Base-by-base conservation (phyloP, 1,139 yeast genomes). In the Geotrichum fermentans region DNA sequence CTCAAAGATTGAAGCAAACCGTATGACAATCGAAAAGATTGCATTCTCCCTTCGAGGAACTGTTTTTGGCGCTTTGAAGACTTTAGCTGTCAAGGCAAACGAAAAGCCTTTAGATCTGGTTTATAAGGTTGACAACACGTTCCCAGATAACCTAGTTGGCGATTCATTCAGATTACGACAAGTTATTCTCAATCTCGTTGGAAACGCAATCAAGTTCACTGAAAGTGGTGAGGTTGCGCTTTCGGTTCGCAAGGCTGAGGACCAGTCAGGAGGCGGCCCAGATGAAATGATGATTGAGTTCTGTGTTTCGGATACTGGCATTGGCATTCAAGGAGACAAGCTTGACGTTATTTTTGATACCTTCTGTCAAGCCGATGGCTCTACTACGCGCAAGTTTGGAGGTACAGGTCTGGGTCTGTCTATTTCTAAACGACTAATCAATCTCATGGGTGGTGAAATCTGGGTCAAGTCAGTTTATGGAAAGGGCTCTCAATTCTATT, bases 361-460 rank as follows among this genome's bases (percentile, higher is more conserved):
- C 4, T 87, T 87, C 71, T 83, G 95, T 61, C 96, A 87, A 67
- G 95, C 95, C 2, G 95, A 87, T 69, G 95, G 95, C 45, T 85
- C 95, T 2, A 86, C 95, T 0, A 87, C 95, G 1, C 77, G 96
- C 64, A 85, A 85, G 65, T 87, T 87, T 64, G 96, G 96, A 63
- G 96, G 96, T 64, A 87, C 95, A 8, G 92, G 92, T 53, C 73
- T 87, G 45, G 96, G 96, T 22, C 74, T 87, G 52, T 84, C 95
- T 1, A 87, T 87, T 65, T 87, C 95, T 6, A 85, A 85, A 64
- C 88, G 87, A 60, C 75, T 87, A 58, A 86, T 87, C 63, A 90
- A 85, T 61, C 74, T 87, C 53, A 86, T 87, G 95, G 95, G 95
- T 40, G 96, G 75, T 47, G 90, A 84, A 56, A 86, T 86, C 54